phyloP scores from a whole-genome alignment of 2,329 filamentous ascomycete species.

The Colletotrichum sp. region DNA sequence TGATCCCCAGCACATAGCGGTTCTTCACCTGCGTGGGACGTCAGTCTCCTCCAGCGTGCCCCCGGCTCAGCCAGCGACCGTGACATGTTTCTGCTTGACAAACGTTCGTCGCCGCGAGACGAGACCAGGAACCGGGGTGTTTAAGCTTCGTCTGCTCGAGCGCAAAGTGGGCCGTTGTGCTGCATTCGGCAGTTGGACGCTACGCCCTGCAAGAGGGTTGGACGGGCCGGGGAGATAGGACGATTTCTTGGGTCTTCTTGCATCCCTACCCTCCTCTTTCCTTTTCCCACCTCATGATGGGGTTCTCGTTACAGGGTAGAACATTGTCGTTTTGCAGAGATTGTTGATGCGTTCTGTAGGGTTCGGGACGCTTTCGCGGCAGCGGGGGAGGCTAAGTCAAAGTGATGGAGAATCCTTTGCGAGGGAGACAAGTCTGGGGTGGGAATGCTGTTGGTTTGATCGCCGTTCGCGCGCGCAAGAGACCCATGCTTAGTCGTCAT shows the following conservation, averaged over 20 bases:
- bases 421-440: neutral
- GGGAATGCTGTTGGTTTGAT: constrained; percentile 7
- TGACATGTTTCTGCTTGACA: constrained; percentile 13
- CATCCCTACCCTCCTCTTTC: neutral
- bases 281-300: neutral
- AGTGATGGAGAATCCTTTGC: neutral
- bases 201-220: neutral
- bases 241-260: neutral
- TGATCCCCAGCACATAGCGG: neutral
- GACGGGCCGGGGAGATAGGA: neutral
- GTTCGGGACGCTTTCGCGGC: neutral
- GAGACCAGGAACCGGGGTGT: neutral
- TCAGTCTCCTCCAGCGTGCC: neutral
- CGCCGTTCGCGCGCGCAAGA: neutral
- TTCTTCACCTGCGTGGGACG: neutral
- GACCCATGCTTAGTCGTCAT: neutral
- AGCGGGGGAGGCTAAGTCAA: neutral
- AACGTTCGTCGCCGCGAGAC: constrained; percentile 9
- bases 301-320: neutral
- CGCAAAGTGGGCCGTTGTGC: neutral
- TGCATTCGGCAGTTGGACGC: neutral
- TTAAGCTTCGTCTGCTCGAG: neutral
- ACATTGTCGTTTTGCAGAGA: neutral
- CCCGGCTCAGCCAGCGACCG: neutral
- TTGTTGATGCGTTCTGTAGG: neutral